Evolutionary conservation across 2,329 filamentous ascomycete species (phyloP).

Genomic region (Bipolaris victoriae): DNA sequence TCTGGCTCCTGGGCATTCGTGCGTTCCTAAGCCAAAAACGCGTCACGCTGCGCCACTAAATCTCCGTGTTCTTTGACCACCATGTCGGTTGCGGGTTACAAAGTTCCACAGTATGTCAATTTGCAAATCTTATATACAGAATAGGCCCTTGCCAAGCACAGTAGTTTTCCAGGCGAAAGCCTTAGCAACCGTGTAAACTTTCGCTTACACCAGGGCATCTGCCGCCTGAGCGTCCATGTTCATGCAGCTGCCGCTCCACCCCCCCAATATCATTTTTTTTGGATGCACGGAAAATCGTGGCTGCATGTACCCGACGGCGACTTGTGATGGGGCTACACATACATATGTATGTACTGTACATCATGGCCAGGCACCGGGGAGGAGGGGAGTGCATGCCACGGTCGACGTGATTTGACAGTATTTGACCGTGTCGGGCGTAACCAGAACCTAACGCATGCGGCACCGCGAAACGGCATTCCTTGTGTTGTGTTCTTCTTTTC

Average conservation of each 20-base stretch:
- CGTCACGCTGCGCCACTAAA: neutral
- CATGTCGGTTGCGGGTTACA: neutral
- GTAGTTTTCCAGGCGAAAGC: neutral
- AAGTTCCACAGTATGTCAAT: neutral
- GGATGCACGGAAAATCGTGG: neutral
- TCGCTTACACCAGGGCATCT: constrained; percentile 5
- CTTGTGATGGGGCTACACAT: neutral
- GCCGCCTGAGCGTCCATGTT: constrained; percentile 2
- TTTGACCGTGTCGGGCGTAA: neutral
- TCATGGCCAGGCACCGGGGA: neutral
- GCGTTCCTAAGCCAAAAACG: neutral
- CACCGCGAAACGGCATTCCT: neutral
- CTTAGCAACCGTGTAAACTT: neutral
- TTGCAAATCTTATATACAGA: constrained; percentile 5
- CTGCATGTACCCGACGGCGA: constrained; percentile 3
- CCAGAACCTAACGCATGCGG: neutral
- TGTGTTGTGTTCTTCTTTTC: neutral
- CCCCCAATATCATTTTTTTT: neutral
- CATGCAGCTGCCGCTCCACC: constrained; percentile 3
- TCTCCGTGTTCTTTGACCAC: neutral
- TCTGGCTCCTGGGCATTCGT: neutral
- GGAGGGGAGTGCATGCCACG: neutral
- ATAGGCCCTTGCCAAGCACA: neutral
- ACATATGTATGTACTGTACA: too few species aligned
- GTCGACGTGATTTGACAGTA: neutral